phyloP scores from a whole-genome alignment of 257 asterid genomes.

The Solanum sitiens region DNA sequence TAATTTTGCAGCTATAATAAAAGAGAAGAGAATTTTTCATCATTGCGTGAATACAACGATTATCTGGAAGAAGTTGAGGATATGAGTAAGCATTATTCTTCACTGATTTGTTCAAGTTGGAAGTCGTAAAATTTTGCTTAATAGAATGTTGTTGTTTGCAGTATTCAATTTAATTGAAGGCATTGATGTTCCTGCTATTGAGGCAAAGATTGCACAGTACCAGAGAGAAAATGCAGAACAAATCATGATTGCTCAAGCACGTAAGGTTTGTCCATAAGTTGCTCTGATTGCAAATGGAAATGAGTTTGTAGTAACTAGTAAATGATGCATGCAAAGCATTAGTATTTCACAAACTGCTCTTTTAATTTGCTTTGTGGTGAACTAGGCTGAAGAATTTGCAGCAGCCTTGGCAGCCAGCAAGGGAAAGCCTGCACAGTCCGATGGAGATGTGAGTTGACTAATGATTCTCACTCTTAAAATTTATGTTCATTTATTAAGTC shows the following conservation, averaged over 20 bases:
- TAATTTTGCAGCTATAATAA: slow-evolving; percentile 51
- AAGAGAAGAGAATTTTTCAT: slow-evolving; percentile 77
- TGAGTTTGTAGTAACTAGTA: not conserved
- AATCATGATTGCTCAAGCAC: slow-evolving; percentile 96
- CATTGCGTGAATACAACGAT: slow-evolving; percentile 75
- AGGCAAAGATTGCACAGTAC: slow-evolving; percentile 68
- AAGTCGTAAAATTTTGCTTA: not conserved
- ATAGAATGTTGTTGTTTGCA: slow-evolving; percentile 26
- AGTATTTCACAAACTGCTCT: not conserved
- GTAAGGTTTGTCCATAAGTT: slow-evolving; percentile 44
- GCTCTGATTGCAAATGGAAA: not conserved
- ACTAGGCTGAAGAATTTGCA: slow-evolving; percentile 94
- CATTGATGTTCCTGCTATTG: slow-evolving; percentile 67
- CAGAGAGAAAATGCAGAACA: slow-evolving; percentile 93
- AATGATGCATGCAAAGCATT: not conserved
- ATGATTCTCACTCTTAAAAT: not conserved
- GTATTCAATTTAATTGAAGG: slow-evolving; percentile 75
- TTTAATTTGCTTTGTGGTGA: slow-evolving; percentile 5
- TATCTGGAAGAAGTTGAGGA: slow-evolving; percentile 98
- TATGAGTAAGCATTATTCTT: slow-evolving; percentile 55
- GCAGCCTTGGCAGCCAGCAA: slow-evolving; percentile 94
- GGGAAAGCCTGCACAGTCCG: slow-evolving; percentile 44
- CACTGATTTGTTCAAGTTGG: not conserved
- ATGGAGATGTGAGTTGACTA: slow-evolving; percentile 48
- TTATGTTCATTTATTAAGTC: not conserved